phyloP scores from a whole-genome alignment of 306 rosid genomes.

The Ceratonia siliqua region DNA sequence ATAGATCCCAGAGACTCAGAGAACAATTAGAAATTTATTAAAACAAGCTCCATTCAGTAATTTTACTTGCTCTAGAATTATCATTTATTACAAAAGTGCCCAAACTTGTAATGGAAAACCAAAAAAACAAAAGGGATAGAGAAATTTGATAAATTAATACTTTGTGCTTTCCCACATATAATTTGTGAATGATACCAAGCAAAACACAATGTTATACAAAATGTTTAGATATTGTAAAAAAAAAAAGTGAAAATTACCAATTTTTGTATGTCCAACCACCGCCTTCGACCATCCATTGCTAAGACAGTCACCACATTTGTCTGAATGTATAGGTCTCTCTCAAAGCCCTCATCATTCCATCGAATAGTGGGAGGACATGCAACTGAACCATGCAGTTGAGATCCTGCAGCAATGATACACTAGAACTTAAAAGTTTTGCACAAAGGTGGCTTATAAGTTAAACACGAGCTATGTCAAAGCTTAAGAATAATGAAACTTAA shows the following conservation, averaged over 20 bases:
- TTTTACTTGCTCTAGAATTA: slow-evolving; percentile 7
- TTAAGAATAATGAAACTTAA: slow-evolving; percentile 7
- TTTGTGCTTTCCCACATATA: neutral
- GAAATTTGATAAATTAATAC: neutral
- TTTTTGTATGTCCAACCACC: slow-evolving; percentile 94
- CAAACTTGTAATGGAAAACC: neutral
- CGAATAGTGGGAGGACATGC: slow-evolving; percentile 70
- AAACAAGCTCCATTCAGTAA: slow-evolving; percentile 4
- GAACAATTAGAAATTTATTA: slow-evolving; percentile 16
- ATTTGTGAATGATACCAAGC: neutral
- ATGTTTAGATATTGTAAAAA: slow-evolving; percentile 31
- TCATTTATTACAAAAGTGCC: neutral
- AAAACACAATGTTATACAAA: neutral
- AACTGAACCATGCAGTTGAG: slow-evolving; percentile 43
- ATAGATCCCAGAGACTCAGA: slow-evolving; percentile 17
- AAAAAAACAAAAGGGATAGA: slow-evolving; percentile 5
- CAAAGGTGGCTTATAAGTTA: slow-evolving; percentile 22
- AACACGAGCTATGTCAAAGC: slow-evolving; percentile 15
- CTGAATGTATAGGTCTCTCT: slow-evolving; percentile 85
- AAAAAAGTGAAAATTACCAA: slow-evolving; percentile 56
- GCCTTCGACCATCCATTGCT: slow-evolving; percentile 99
- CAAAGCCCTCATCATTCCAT: slow-evolving; percentile 94
- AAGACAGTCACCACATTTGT: slow-evolving; percentile 75
- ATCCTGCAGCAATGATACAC: slow-evolving; percentile 53
- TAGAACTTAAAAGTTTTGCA: neutral